Evolutionary conservation across 179 eudicot species (phyloP), one percentile per base, ranked within the genome.

Genomic region (Beta lomatogona): DNA sequence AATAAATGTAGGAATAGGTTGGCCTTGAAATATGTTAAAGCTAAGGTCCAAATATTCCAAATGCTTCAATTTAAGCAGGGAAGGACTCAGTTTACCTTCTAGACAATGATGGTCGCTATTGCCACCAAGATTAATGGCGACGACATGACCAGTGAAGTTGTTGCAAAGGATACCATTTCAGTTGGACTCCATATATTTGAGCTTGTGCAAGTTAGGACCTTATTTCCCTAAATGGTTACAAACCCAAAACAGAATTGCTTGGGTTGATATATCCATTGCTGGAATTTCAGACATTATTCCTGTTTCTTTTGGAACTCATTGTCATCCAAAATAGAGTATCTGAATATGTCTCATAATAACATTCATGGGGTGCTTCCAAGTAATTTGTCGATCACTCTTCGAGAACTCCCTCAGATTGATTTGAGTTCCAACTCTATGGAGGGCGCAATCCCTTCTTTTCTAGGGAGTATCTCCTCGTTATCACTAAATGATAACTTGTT

Each of bases 321-420:
- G 21, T 36, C 82, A 13, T 36, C 77, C 13, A 19, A 57, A 9
- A 6, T 86, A 3, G 3, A 0, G 0, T 8, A 18, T 45, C 60
- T 87, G 41, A 82, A 81, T 57, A 76, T 87, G 82, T 90, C 91
- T 22, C 4, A 88, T 16, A 88, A 90, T 71, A 78, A 76, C 52
- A 67, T 90, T 41, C 22, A 63, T n/a, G 89, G 88, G 44, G 11
- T 6, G 6, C 22, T 90, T 3, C 85, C 89, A 57, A 16, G 6
- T 57, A 61, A 72, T 25, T 11, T 72, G 58, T 50, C 83, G 2
- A 31, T 48, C 44, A 76, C 64, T 68, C 61, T 79, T 5, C 73
- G 59, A 6, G 12, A 16, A 12, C 11, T 83, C 75, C 50, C 53
- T 54, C 8, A 55, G 44, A 25, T 80, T 71, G 78, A 73, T 77